phyloP scores from a whole-genome alignment of 805 yeast genomes.

The Ogataea methanolica region DNA sequence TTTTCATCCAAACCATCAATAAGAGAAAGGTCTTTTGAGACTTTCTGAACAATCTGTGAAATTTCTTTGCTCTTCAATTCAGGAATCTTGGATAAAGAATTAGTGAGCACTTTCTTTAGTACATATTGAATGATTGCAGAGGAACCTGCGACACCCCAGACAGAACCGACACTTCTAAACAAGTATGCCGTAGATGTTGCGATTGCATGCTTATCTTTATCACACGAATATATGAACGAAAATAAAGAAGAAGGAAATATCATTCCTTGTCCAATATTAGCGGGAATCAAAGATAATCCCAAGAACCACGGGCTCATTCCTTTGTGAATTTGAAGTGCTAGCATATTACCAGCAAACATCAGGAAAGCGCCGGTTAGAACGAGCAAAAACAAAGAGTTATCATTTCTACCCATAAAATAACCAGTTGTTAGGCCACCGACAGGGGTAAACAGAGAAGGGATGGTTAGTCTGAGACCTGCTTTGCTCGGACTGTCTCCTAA shows the following conservation, averaged over 20 bases:
- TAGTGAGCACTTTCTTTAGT: not conserved
- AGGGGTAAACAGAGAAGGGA: constrained; percentile 39
- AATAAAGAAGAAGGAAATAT: constrained; percentile 35
- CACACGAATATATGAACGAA: constrained; percentile 32
- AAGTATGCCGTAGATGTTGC: constrained; percentile 36
- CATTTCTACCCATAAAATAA: constrained; percentile 30
- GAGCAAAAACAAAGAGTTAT: constrained; percentile 23
- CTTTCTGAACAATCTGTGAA: constrained; percentile 13
- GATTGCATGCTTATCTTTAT: constrained; percentile 31
- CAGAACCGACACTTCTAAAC: constrained; percentile 36
- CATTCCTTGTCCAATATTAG: constrained; percentile 37
- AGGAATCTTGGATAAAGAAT: not conserved
- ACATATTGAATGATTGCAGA: constrained; percentile 10
- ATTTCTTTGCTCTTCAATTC: constrained; percentile 14
- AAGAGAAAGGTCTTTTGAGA: constrained; percentile 23
- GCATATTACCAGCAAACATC: constrained; percentile 33
- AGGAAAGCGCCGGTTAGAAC: constrained; percentile 31
- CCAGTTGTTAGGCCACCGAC: constrained; percentile 40
- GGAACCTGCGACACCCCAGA: constrained; percentile 35
- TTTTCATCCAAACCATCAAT: constrained; percentile 15
- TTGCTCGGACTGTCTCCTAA: constrained; percentile 35
- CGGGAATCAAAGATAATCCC: constrained; percentile 29
- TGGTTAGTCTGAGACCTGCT: constrained; percentile 38
- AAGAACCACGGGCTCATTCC: constrained; percentile 25
- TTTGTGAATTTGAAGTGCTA: constrained; percentile 23